Evolutionary conservation across 371 early-diverging fungal genomes (phyloP), one percentile per base, ranked within the genome.

Genomic region (Conidiobolus incongruus): DNA sequence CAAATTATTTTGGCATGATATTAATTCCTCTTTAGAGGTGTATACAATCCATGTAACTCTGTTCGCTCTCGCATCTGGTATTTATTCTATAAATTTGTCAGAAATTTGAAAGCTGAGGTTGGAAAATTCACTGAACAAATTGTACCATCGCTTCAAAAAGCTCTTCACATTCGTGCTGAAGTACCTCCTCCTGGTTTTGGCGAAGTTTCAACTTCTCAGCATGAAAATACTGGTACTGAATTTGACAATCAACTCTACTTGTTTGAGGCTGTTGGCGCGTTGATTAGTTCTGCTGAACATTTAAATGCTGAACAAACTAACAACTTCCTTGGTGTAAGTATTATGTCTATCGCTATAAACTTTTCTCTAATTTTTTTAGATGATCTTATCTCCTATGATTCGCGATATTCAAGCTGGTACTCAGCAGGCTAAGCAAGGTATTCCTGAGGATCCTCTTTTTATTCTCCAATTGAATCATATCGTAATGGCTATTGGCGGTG

Each of bases 191-290:
- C 41, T 30, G 37, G 55, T 40, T 34, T 32, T 1, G 45, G 54
- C 11, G 59, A 52, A 13, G 53, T 53, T 35, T 52, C 52, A 34
- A 21, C 60, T 13, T 49, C 54, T 1, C 62, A 54, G 53, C 62
- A 65, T 35, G 62, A 68, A 28, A 63, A 66, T 20, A 55, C 63
- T 16, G 63, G 61, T 6, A 60, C 60, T 6, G 56, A 59, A 11
- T 85, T 86, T 53, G 84, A 82, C 49, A 80, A 78, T 44, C 90
- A 92, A 56, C 53, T 84, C 23, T 85, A 80, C 52, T 53, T 91
- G 28, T 92, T 87, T 64, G 95, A 94, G 55, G 75, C 88, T 2
- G 87, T 80, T 39, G 90, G 92, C 19, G 62, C 75, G 45, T 58
- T 90, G 52, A 83, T 92, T 13, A 23, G 24, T 50, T 79, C 93